A percentile compares a stretch with the other conserved stretches of the same genome.
Conservation (phyloP, 2,329 filamentous ascomycete genomes). For the Aspergillus thermomutatus region DNA sequence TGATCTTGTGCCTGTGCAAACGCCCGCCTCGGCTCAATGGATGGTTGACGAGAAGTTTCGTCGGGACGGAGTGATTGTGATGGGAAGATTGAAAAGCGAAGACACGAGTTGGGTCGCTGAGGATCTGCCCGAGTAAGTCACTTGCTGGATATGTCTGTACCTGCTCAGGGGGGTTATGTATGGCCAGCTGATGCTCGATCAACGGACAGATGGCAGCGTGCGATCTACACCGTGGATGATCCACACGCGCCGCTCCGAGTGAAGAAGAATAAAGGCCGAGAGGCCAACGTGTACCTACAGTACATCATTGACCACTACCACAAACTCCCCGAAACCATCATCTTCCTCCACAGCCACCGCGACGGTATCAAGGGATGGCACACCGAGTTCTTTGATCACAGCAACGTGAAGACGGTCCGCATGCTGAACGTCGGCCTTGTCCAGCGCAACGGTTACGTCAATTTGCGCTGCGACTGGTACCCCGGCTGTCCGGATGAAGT, state of each 20-base stretch:
- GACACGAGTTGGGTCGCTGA: constrained; percentile 43
- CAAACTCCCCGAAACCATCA: constrained; percentile 48
- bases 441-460: constrained; percentile 53
- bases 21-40: constrained; percentile 9
- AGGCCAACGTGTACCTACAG: constrained; percentile 44
- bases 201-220: constrained; percentile 38
- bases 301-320: constrained; percentile 46
- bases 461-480: constrained; percentile 51
- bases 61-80: constrained; percentile 32
- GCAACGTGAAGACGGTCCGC: constrained; percentile 49
- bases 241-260: constrained; percentile 19
- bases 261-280: constrained; percentile 40
- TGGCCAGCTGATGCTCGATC: neutral
- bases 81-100: constrained; percentile 41
- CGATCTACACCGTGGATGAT: constrained; percentile 42
- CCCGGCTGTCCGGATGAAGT: constrained; percentile 36
- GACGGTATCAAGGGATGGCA: constrained; percentile 47
- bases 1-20: neutral
- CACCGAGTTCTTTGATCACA: constrained; percentile 53
- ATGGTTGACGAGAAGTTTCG: constrained; percentile 21
- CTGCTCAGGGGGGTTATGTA: neutral
- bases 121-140: constrained; percentile 42
- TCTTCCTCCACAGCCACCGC: constrained; percentile 58
- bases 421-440: constrained; percentile 50
- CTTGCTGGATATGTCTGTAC: neutral